Base-by-base conservation (phyloP, 495 filamentous ascomycete species). In the Aspergillus hancockii region DNA sequence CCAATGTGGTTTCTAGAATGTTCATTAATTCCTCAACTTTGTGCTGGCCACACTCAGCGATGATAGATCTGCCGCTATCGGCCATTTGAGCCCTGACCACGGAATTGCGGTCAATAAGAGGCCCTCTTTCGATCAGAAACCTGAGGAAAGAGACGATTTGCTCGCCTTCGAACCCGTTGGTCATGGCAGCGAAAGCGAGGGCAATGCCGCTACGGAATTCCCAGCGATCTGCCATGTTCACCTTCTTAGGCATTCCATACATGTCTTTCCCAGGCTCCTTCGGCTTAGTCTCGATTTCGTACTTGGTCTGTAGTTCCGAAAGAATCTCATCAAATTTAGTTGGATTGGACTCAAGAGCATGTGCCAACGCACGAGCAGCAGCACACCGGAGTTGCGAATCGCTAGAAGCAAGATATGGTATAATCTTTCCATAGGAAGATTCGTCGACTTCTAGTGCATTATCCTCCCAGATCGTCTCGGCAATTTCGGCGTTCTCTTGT, bases 1-100 rank as follows among this genome's bases (percentile, higher is more conserved):
- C 92, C 4, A 98, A 81, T 0, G 89, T 90, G 8, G 80, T 80
- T 71, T 98, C 93, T 64, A 97, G 92, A 0, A 91, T 86, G 64
- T 88, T 83, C 92, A 98, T 98, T 28, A 98, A 80, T 60, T 88
- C 85, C 71, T 98, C 95, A 4, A 98, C 86, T 52, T 92, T 84
- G 14, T 81, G 73, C 62, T 88, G 86, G 12, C 92, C 94, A 62
- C 93, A 89, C 6, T 84, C 70, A 14, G 88, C 84, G 61, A 98
- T 90, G 60, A 96, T 84, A 2, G 83, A 77, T 34, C 88, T 92
- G 22, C 93, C 92, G 50, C 92, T 90, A 21, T 97, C 91, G n/a
- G 97, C 84, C 92, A 98, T 97, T 68, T 94, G 87, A 55, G 86
- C 78, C 34, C 94, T 81, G 1, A 98, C 94, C 9, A 79, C 77